Percentiles rank a stretch among this genome's conserved stretches.
Evolutionary conservation across 129 eudicot genomes (phyloP).

Genomic region (Logfia minima): DNA sequence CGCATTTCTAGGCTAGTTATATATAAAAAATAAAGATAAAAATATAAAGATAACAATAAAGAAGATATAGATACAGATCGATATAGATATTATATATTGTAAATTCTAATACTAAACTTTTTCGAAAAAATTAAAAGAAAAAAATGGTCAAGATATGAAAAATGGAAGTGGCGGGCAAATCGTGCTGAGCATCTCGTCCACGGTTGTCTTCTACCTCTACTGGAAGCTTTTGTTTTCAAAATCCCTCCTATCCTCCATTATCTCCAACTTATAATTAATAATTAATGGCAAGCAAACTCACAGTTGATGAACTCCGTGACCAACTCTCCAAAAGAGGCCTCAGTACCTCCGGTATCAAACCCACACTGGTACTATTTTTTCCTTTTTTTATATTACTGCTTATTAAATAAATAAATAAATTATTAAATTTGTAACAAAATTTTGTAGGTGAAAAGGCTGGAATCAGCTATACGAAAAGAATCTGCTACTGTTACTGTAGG

Average conservation of each 20-base stretch:
- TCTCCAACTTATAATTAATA: background rate
- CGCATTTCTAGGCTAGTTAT: too few species aligned
- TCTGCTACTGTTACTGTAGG: background rate
- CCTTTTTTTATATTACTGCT: background rate
- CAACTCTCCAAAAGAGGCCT: conserved; percentile 71
- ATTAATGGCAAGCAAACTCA: conserved; percentile 52
- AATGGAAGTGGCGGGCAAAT: conserved; percentile 38
- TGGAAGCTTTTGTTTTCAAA: conserved; percentile 34
- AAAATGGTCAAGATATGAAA: background rate
- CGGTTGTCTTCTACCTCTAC: conserved; percentile 34
- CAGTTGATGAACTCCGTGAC: conserved; percentile 63
- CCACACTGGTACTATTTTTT: conserved; percentile 46
- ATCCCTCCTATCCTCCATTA: background rate
- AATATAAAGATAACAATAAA: too few species aligned
- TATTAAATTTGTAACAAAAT: background rate
- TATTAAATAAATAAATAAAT: background rate
- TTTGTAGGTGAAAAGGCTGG: conserved; percentile 66
- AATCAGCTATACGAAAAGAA: conserved; percentile 54
- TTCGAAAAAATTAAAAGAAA: too few species aligned
- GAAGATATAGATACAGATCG: too few species aligned
- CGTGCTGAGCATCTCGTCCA: conserved; percentile 41
- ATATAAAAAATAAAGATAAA: too few species aligned
- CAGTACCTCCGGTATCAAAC: conserved; percentile 66
- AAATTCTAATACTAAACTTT: too few species aligned
- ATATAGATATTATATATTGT: too few species aligned